Evolutionary conservation across 1,284 basidiomycete genomes (phyloP).

Genomic region (Puccinia horiana): DNA sequence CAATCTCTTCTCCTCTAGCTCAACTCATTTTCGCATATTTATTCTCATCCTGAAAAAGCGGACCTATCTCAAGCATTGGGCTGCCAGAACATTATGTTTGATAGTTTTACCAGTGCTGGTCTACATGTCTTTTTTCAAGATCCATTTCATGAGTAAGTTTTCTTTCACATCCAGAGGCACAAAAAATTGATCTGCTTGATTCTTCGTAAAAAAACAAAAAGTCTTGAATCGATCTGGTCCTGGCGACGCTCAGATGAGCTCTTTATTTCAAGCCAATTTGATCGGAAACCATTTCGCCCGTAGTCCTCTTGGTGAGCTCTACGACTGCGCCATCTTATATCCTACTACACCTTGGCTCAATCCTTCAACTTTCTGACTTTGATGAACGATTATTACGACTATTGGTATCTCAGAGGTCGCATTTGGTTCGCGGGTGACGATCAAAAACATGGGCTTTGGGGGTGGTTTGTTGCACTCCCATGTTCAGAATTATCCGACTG

Average conservation of each 20-base stretch:
- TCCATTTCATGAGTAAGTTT: constrained; percentile 66
- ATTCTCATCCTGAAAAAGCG: constrained; percentile 58
- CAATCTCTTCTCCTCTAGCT: background rate
- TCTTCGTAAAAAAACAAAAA: constrained; percentile 57
- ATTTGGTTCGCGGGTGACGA: constrained; percentile 82
- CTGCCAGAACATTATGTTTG: constrained; percentile 78
- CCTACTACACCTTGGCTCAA: background rate
- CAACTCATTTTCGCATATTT: background rate
- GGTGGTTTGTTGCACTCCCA: constrained; percentile 96
- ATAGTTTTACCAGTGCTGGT: constrained; percentile 86
- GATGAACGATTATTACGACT: background rate
- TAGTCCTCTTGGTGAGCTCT: constrained; percentile 65
- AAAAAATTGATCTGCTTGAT: background rate
- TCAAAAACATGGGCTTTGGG: constrained; percentile 98
- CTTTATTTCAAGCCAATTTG: constrained; percentile 95
- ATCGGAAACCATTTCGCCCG: constrained; percentile 86
- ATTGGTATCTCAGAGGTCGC: constrained; percentile 70
- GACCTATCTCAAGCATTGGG: constrained; percentile 88
- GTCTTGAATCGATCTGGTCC: constrained; percentile 91
- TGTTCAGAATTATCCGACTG: constrained; percentile 86
- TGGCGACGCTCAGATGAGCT: constrained; percentile 97
- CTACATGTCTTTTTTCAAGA: constrained; percentile 91
- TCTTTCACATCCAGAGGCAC: background rate
- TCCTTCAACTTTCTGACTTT: no score
- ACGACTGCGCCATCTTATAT: constrained; percentile 31